These are phyloP conservation scores for Corinectria fuckeliana DNA, from an alignment of 2,329 filamentous ascomycete species.

Conservation along the genomic window DNA sequence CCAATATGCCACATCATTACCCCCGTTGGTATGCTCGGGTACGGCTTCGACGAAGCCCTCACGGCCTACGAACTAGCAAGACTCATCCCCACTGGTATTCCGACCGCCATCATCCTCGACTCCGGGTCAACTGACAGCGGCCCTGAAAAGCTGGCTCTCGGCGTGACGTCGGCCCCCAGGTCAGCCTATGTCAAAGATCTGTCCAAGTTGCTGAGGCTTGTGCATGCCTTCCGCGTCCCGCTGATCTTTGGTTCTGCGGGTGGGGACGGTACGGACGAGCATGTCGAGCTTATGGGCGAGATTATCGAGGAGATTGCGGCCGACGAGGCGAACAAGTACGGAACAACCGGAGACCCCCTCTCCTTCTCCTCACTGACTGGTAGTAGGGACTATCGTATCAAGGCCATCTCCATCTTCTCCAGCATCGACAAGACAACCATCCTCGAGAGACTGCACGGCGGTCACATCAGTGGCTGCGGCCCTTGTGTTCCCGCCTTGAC, in stretches of 20 bases:
- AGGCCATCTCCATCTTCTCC: conserved; percentile 48
- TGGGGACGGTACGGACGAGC: conserved; percentile 54
- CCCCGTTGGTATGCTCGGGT: conserved; percentile 57
- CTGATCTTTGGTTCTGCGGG: conserved; percentile 54
- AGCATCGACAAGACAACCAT: conserved; percentile 45
- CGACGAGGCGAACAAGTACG: conserved; percentile 16
- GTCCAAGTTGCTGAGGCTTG: conserved; percentile 44
- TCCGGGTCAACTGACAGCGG: conserved; percentile 46
- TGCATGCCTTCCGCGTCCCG: conserved; percentile 43
- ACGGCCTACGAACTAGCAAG: conserved; percentile 32
- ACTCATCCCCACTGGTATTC: conserved; percentile 37
- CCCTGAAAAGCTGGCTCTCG: conserved; percentile 50
- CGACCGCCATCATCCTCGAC: conserved; percentile 46
- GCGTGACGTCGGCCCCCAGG: conserved; percentile 48
- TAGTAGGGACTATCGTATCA: conserved; percentile 33
- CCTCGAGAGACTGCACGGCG: conserved; percentile 36
- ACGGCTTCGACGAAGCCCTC: conserved; percentile 50
- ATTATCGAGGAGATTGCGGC: conserved; percentile 42
- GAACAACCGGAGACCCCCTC: fast-evolving
- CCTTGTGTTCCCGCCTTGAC: conserved; percentile 49
- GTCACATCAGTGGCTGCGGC: conserved; percentile 47
- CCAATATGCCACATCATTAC: conserved; percentile 51
- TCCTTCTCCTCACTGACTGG: not conserved
- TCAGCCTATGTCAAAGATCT: conserved; percentile 52
- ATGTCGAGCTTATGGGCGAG: conserved; percentile 48